phyloP scores from a whole-genome alignment of 2,329 filamentous ascomycete species.

The Xylogone sp. region DNA sequence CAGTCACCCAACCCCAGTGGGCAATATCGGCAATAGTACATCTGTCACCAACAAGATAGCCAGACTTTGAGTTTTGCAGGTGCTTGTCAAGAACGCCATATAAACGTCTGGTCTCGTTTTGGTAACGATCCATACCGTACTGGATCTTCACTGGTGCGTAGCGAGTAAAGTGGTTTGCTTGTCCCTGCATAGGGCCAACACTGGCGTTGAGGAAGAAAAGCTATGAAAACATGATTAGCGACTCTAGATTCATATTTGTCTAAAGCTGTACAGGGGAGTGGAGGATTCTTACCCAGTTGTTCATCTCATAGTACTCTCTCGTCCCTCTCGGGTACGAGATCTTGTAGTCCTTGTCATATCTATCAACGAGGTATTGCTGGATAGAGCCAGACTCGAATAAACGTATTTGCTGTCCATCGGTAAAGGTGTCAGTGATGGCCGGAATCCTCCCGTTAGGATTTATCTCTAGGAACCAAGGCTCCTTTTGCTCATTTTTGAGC shows the following conservation, averaged over 20 bases:
- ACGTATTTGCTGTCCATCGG: slow-evolving; percentile 67
- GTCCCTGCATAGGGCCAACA: slow-evolving; percentile 77
- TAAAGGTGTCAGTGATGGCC: slow-evolving; percentile 75
- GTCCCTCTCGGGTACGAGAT: slow-evolving; percentile 72
- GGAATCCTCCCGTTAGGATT: slow-evolving; percentile 94
- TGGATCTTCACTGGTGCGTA: slow-evolving; percentile 76
- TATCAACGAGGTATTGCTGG: slow-evolving; percentile 79
- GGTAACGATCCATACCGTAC: slow-evolving; percentile 79
- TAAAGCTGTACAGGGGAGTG: slow-evolving; percentile 2
- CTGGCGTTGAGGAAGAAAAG: slow-evolving; percentile 75
- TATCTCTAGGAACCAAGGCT: slow-evolving; percentile 84
- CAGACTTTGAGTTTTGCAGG: slow-evolving; percentile 52
- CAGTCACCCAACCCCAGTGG: slow-evolving; percentile 46
- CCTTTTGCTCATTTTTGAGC: slow-evolving; percentile 72
- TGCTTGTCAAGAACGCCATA: slow-evolving; percentile 75
- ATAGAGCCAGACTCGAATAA: slow-evolving; percentile 84
- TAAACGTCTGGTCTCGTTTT: slow-evolving; percentile 77
- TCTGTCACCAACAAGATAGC: slow-evolving; percentile 63
- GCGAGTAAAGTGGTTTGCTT: slow-evolving; percentile 78
- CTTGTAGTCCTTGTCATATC: slow-evolving; percentile 79
- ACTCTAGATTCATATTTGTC: no score
- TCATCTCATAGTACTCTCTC: slow-evolving; percentile 74
- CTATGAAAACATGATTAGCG: slow-evolving; percentile 9
- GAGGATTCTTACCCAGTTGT: slow-evolving; percentile 68
- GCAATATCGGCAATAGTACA: slow-evolving; percentile 76